A percentile compares a stretch with the other conserved stretches of the same genome.
Conservation (phyloP, 495 filamentous ascomycete species). For the Bombardia bombarda region DNA sequence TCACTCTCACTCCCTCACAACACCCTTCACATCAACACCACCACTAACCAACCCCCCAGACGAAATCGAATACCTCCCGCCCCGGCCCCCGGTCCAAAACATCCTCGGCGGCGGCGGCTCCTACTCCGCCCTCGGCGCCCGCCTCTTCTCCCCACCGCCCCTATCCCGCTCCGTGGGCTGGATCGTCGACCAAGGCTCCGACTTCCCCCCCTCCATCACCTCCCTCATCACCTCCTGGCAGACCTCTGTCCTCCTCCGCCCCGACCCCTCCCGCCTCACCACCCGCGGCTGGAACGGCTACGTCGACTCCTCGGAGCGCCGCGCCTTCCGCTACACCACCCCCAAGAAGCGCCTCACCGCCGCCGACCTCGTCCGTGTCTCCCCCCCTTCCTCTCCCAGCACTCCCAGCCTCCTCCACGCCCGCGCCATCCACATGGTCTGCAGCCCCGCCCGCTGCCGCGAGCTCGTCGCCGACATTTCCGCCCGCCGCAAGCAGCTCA, state of each 20-base stretch:
- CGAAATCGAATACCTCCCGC: conserved; percentile 74
- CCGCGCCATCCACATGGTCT: conserved; percentile 81
- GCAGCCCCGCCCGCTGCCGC: conserved; percentile 69
- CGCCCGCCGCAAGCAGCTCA: conserved; percentile 4
- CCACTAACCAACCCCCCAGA: conserved; percentile 42
- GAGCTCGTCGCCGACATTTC: conserved; percentile 39
- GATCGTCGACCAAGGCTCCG: conserved; percentile 83
- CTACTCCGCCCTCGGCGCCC: conserved; percentile 80
- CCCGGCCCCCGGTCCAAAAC: conserved; percentile 54
- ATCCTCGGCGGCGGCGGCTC: conserved; percentile 81
- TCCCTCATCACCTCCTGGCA: conserved; percentile 59
- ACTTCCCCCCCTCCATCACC: conserved; percentile 67
- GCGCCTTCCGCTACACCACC: conserved; percentile 80
- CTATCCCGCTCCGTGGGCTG: conserved; percentile 60
- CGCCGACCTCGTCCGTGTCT: conserved; percentile 34
- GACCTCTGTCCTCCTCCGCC: conserved; percentile 61
- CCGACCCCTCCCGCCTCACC: conserved; percentile 59
- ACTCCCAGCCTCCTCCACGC: conserved; percentile 55
- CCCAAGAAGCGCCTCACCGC: conserved; percentile 67
- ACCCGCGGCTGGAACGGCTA: conserved; percentile 93
- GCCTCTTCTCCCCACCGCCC: conserved; percentile 66
- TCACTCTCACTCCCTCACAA: not conserved
- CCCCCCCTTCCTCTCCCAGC: too few species aligned
- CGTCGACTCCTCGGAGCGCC: conserved; percentile 32
- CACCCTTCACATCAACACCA: conserved; percentile 5